These are phyloP conservation scores for Sungouiozyma intestinalis DNA, from an alignment of 805 yeast species.

Conservation along the genomic window DNA sequence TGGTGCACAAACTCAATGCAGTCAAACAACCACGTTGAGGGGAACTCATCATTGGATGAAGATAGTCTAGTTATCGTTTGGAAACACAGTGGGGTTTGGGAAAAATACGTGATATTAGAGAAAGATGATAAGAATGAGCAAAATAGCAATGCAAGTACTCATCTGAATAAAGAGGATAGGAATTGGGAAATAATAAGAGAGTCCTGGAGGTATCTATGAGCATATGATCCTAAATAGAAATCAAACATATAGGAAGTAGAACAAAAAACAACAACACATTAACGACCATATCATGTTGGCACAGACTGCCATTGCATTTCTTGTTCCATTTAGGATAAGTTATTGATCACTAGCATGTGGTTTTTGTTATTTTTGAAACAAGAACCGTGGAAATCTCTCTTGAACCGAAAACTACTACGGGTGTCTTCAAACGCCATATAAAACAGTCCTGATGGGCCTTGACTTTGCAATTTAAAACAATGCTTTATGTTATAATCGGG, in stretches of 20 bases:
- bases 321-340: slow-evolving; percentile 8
- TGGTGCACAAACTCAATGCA: slow-evolving; percentile 14
- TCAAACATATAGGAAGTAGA: no score
- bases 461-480: slow-evolving; percentile 18
- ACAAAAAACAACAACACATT: no score
- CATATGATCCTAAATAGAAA: no score
- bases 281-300: no score
- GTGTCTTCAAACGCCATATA: slow-evolving; percentile 33
- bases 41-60: slow-evolving; percentile 28
- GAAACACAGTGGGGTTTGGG: slow-evolving; percentile 71
- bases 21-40: background rate
- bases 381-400: slow-evolving; percentile 41
- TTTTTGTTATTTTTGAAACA: slow-evolving; percentile 8
- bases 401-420: slow-evolving; percentile 41
- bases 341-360: slow-evolving; percentile 16
- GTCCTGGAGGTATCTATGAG: slow-evolving; percentile 48
- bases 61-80: slow-evolving; percentile 66
- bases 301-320: no score
- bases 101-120: slow-evolving; percentile 65
- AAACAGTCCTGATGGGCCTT: slow-evolving; percentile 12
- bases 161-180: slow-evolving; percentile 18
- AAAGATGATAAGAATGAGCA: slow-evolving; percentile 22
- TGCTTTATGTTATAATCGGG: slow-evolving; percentile 26
- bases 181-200: slow-evolving; percentile 53
- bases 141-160: slow-evolving; percentile 7